Evolutionary conservation across 1,139 yeast species (phyloP), one percentile per base, ranked within the genome.

Genomic region (Yamadazyma triangularis): DNA sequence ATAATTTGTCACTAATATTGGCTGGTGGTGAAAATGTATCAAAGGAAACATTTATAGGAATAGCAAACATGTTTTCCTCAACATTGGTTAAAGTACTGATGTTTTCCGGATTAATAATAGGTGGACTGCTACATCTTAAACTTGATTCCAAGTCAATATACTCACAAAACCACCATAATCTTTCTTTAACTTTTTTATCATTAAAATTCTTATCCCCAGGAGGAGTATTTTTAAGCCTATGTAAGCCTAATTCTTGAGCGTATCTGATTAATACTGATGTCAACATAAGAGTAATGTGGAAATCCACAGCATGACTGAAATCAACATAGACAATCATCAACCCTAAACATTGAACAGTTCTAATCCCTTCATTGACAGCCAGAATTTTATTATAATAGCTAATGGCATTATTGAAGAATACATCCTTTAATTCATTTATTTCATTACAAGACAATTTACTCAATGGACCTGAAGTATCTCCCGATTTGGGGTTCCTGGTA

Each of bases 181-280:
- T 50, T 25, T 70, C 53, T 1, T 65, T 60, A 4, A 46, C 41
- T 30, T 64, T 65, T 1, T 70, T 51, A 36, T 78, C 83, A n/a
- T n/a, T n/a, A n/a, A n/a, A n/a, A n/a, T n/a, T n/a, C n/a, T n/a
- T n/a, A n/a, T n/a, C n/a, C n/a, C n/a, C n/a, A n/a, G n/a, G n/a
- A n/a, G n/a, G n/a, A n/a, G n/a, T n/a, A n/a, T n/a, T n/a, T 8
- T 18, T 10, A 21, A 55, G 56, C 19, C 84, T 58, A 47, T 82
- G 82, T 15, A 84, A 56, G 0, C 91, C 91, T 35, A 80, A 51
- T 27, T 76, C 81, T 41, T 72, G 77, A 0, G 86, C 83, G 42
- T 65, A 69, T 32, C 86, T 58, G 3, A 75, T 64, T 2, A 79
- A 76, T 4, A 73, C 64, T 0, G 79, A 56, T 0, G 65, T 45